These are phyloP conservation scores for Eimeria brunetti DNA, from an alignment of 169 alveolate species.

Conservation along the genomic window DNA sequence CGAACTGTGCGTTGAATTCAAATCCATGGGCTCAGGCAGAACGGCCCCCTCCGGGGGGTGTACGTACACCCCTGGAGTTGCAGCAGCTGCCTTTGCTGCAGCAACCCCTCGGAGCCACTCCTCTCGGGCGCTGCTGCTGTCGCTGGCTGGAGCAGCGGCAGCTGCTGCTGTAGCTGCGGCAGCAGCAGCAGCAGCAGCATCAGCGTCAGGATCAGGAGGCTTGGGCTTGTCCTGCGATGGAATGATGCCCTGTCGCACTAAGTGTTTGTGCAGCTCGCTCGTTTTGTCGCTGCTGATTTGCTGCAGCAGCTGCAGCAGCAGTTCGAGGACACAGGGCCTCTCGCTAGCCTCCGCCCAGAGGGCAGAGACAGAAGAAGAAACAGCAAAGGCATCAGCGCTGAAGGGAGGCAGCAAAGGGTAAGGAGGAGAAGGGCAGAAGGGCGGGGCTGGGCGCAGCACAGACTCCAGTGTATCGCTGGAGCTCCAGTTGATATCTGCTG, in stretches of 20 bases:
- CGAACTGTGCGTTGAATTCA: not conserved
- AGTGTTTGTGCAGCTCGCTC: constrained; percentile 7
- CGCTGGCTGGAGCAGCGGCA: not conserved
- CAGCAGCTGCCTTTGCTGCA: constrained; percentile 58
- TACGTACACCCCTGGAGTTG: constrained; percentile 41
- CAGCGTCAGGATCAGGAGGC: not conserved
- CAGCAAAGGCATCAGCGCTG: constrained; percentile 14
- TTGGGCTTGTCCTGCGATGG: not conserved
- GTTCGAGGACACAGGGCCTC: not conserved
- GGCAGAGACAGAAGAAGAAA: not conserved
- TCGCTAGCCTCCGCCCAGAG: not conserved
- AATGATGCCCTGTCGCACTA: not conserved
- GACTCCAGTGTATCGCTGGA: not conserved
- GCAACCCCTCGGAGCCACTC: constrained; percentile 10
- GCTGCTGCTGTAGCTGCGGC: not conserved
- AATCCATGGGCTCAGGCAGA: not conserved
- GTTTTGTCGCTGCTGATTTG: not conserved
- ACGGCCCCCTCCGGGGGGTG: constrained; percentile 40
- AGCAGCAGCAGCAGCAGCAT: not conserved
- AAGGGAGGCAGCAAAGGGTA: constrained; percentile 51
- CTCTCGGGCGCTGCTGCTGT: not conserved
- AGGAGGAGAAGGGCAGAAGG: constrained; percentile 31
- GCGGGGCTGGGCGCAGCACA: constrained; percentile 10
- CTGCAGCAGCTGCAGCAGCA: not conserved
- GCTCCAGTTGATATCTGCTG: not conserved